Conservation (phyloP, 495 filamentous ascomycete genomes). For the Filosporella fistucella region DNA sequence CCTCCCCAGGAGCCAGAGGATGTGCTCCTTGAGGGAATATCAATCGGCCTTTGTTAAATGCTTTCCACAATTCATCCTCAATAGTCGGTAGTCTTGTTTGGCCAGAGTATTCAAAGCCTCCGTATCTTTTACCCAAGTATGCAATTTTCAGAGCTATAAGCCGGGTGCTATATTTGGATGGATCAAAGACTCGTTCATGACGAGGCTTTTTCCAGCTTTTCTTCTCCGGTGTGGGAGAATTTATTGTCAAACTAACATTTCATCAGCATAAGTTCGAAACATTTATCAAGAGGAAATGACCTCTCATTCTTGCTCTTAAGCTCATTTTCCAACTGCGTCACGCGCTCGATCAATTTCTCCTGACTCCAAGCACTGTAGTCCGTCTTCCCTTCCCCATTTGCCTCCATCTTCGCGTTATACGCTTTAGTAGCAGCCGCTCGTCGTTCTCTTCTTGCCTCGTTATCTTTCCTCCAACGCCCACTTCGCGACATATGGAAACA, state of each 20-base stretch:
- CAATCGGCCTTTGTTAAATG: slow-evolving; percentile 70
- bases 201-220: slow-evolving; percentile 28
- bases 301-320: slow-evolving; percentile 43
- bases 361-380: slow-evolving; percentile 54
- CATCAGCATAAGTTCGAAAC: not conserved
- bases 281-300: slow-evolving; percentile 1
- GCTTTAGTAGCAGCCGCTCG: slow-evolving; percentile 3
- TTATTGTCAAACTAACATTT: slow-evolving; percentile 9
- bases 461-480: slow-evolving; percentile 4
- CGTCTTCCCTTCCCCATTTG: slow-evolving; percentile 10
- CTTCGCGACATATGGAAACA: slow-evolving; percentile 12
- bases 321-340: slow-evolving; percentile 60
- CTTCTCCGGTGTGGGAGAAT: slow-evolving; percentile 8
- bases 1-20: slow-evolving; percentile 27
- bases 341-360: slow-evolving; percentile 58
- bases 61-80: slow-evolving; percentile 90
- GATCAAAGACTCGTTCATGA: slow-evolving; percentile 58
- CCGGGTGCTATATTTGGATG: slow-evolving; percentile 75
- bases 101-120: slow-evolving; percentile 81
- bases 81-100: slow-evolving; percentile 69
- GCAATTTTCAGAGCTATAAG: slow-evolving; percentile 89
- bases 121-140: slow-evolving; percentile 86
- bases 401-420: slow-evolving; percentile 7
- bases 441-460: slow-evolving; percentile 4
- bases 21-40: slow-evolving; percentile 62